Base-by-base conservation (phyloP, 768 basidiomycete genomes). In the Lentinula aciculospora region DNA sequence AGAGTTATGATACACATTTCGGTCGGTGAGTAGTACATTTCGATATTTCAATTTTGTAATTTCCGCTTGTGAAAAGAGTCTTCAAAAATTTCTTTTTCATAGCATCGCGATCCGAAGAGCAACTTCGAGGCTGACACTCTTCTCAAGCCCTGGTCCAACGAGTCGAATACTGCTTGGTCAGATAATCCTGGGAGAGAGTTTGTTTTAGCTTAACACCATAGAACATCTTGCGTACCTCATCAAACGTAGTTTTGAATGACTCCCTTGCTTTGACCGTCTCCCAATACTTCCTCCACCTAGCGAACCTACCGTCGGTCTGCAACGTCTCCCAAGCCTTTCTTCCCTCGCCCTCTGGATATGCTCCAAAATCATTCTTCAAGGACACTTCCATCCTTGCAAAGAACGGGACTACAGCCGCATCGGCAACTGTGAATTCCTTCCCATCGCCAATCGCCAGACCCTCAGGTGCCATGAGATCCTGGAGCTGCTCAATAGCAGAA, bases 341-440 rank as follows among this genome's bases (percentile, higher is more conserved):
- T 0, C 83, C 83, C 32, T 78, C 72, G 8, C 80, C 85, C 25
- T 64, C 68, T 4, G 74, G 72, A 61, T 69, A 88, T 21, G 68
- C 71, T 1, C 85, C 84, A 21, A 83, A 29, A 31, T 86, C 82
- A 59, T 83, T 76, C 64, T 71, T 68, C 29, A 82, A 61, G 29
- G 66, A 49, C 1, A 81, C 58, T 27, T 78, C 74, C 40, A 78
- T 60, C 10, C 87, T 74, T n/a, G 76, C 83, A 13, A 86, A 62
- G 75, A 86, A 84, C 1, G 88, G 84, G 3, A 78, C 70, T 25
- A 86, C 65, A 0, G 83, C 80, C 5, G 81, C 78, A 62, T 88
- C 88, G 12, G 86, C 87, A 53, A 81, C 79, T n/a, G 78, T 82
- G 67, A 76, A 88, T 50, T 78, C 21, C 49, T 59, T 29, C 69